Conservation (phyloP, 1,284 basidiomycete genomes). For the Meira nashicola region DNA sequence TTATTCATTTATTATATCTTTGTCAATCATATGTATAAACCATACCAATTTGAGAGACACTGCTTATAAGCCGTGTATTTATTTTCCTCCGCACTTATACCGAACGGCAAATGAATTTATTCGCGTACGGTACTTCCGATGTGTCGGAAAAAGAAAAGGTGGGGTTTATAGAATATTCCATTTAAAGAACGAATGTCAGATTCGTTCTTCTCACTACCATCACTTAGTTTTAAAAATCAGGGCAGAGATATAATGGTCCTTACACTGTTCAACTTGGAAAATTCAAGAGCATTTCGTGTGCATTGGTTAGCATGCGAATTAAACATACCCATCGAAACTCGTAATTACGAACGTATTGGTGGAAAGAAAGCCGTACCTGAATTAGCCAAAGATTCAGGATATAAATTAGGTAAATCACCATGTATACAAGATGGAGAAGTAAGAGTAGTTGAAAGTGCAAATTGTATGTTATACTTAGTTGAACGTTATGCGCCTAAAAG, state of each 20-base stretch:
- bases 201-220: no score
- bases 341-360: conserved; percentile 13
- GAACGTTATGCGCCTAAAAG: conserved; percentile 7
- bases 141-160: no score
- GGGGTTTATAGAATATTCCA: no score
- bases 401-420: conserved; percentile 16
- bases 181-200: no score
- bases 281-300: conserved; percentile 16
- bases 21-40: no score
- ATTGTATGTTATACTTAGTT: conserved; percentile 15
- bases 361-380: conserved; percentile 18
- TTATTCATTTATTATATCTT: no score
- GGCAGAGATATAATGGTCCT: background rate
- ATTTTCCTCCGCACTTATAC: no score
- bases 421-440: conserved; percentile 12
- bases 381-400: conserved; percentile 14
- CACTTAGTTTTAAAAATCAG: no score
- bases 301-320: conserved; percentile 14
- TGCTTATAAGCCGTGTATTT: no score
- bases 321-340: conserved; percentile 10
- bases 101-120: no score
- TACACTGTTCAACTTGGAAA: conserved; percentile 17
- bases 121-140: no score
- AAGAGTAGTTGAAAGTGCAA: conserved; percentile 15
- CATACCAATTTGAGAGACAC: no score